Evolutionary conservation across 1,284 basidiomycete genomes (phyloP), one percentile per base, ranked within the genome.

Genomic region (Pyrrhoderma noxium): DNA sequence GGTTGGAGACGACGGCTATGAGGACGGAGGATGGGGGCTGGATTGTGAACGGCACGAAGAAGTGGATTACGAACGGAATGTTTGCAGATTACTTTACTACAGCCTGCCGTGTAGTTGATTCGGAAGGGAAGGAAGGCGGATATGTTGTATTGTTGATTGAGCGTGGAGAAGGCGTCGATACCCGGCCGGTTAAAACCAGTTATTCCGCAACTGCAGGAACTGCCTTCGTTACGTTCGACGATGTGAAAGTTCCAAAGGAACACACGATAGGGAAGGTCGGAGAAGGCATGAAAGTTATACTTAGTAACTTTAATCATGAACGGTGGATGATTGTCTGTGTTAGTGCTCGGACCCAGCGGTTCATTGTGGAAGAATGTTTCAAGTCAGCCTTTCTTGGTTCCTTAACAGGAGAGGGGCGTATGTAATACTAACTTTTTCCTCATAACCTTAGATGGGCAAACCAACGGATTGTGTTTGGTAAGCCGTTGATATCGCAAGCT

Each of bases 21-120:
- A 75, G 77, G 61, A 70, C 65, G 19, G 67, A 71, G 35, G 56
- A 52, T 11, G 39, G 36, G 54, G 69, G 82, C 45, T 93, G 89
- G 87, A 75, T 90, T 14, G 82, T 96, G 58, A 92, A 85, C 51
- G 93, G 92, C 7, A 92, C 89, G 5, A 94, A 95, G 68, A 89
- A 88, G 81, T 96, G 93, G 93, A 97, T 97, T 62, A 94, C 93
- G 42, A 96, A 94, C 60, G 93, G 92, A 42, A 79, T 72, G 7
- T 89, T 85, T 61, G 77, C 84, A 3, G 85, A 87, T 62, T 87
- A 80, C 66, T 92, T 93, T 66, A 89, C 85, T 0, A 86, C 85
- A 2, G 78, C 79, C 0, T 88, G 84, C 66, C 77, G 70, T 60
- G 87, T 85, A 18, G 79, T 85, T 57, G 79, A 77, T 55, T 45